Conservation (phyloP, 2,329 filamentous ascomycete species). For the Didymella lethalis region DNA sequence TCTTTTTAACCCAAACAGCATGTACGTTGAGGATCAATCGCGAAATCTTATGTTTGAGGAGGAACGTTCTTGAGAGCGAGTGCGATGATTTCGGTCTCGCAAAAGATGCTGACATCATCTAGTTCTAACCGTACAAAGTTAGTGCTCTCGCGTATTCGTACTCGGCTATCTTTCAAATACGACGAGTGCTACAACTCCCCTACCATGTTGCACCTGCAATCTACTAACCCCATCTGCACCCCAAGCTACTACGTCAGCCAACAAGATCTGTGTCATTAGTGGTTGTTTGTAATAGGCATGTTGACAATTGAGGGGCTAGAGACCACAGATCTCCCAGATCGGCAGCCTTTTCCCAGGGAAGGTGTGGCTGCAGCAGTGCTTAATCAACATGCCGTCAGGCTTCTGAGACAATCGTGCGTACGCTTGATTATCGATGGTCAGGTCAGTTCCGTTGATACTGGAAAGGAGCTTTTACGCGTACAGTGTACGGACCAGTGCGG, state of each 20-base stretch:
- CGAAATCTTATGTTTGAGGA: neutral
- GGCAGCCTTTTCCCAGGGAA: slow-evolving; percentile 1
- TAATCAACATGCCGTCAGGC: neutral
- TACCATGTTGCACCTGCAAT: slow-evolving; percentile 11
- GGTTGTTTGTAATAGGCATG: neutral
- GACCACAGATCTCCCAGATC: slow-evolving; percentile 2
- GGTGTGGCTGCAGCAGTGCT: slow-evolving; percentile 4
- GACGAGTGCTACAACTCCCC: slow-evolving; percentile 7
- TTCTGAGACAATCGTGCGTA: neutral
- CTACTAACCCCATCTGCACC: slow-evolving; percentile 3
- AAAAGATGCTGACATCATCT: neutral
- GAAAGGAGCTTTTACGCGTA: slow-evolving; percentile 12
- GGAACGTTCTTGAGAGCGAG: slow-evolving; percentile 7
- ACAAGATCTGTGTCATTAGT: neutral
- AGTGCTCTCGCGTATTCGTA: slow-evolving; percentile 6
- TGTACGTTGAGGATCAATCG: neutral
- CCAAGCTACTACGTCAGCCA: slow-evolving; percentile 7
- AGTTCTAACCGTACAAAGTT: neutral
- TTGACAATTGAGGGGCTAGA: slow-evolving; percentile 6
- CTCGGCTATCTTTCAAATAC: slow-evolving; percentile 14
- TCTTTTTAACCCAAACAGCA: neutral
- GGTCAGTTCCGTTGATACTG: neutral
- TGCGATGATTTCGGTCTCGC: neutral
- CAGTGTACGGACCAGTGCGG: slow-evolving; percentile 5
- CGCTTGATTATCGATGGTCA: neutral